phyloP scores from a whole-genome alignment of 495 filamentous ascomycete genomes.

The Saxophila tyrrhenica region DNA sequence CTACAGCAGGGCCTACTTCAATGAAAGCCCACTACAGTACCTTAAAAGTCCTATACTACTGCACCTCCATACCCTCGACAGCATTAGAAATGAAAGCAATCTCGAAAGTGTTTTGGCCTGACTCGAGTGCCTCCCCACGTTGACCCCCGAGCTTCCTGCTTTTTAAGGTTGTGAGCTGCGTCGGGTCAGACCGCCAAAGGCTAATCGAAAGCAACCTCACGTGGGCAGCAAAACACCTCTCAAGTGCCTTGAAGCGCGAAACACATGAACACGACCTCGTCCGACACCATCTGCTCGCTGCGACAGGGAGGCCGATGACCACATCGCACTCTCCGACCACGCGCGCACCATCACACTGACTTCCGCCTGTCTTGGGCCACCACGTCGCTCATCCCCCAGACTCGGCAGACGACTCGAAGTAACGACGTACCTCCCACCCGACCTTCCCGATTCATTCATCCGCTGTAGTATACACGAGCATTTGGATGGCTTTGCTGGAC shows the following conservation, averaged over 20 bases:
- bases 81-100: no score
- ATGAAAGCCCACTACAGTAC: no score
- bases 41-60: no score
- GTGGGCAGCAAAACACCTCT: not conserved
- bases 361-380: no score
- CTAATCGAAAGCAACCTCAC: not conserved
- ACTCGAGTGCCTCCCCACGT: not conserved
- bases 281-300: not conserved
- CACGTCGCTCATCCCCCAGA: not conserved
- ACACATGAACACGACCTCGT: not conserved
- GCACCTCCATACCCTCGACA: no score
- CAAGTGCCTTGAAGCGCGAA: not conserved
- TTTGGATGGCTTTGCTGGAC: slow-evolving; percentile 2
- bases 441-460: not conserved
- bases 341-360: no score
- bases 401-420: not conserved
- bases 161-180: no score
- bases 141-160: no score
- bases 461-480: not conserved
- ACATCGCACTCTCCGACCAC: not conserved
- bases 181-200: not conserved
- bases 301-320: not conserved
- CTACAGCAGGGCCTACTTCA: no score
- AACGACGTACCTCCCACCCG: not conserved
- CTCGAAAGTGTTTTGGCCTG: not conserved